Percentiles rank a stretch among this genome's conserved stretches.
Conservation (phyloP, 305 asterid species). For the Euphrasia arctica region DNA sequence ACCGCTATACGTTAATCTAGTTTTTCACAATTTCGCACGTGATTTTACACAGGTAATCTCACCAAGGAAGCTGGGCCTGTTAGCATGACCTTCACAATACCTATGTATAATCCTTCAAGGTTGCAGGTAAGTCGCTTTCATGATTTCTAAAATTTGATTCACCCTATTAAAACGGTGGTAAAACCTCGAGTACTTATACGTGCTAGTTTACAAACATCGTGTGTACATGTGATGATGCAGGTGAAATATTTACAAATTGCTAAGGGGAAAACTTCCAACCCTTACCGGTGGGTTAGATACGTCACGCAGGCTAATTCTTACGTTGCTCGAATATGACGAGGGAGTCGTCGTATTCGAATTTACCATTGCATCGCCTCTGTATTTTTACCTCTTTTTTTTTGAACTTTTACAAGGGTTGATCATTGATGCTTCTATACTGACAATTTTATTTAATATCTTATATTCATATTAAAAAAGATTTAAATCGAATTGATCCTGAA, state of each 20-base stretch:
- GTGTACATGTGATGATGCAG: conserved; percentile 40
- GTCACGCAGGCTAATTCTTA: conserved; percentile 96
- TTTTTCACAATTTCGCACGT: conserved; percentile 2
- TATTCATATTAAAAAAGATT: no score
- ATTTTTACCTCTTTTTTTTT: not conserved
- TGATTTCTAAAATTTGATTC: no score
- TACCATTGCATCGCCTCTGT: not conserved
- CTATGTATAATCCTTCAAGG: conserved; percentile 96
- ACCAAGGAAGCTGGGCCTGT: conserved; percentile 99
- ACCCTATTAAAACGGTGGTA: no score
- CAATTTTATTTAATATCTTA: no score
- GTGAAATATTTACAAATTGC: conserved; percentile 89
- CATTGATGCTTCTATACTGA: no score
- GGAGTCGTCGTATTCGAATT: not conserved
- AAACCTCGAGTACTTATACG: not conserved
- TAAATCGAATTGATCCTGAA: no score
- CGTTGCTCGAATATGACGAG: conserved; percentile 78
- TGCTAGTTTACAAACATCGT: conserved; percentile 10
- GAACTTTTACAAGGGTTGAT: no score
- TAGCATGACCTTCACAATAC: conserved; percentile 95
- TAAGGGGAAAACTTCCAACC: conserved; percentile 66
- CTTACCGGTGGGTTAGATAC: conserved; percentile 96
- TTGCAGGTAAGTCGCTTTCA: conserved; percentile 57
- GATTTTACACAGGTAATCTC: conserved; percentile 62
- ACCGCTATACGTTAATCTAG: conserved; percentile 14